These are phyloP conservation scores for Saccharomycopsis lassenensis DNA, from an alignment of 805 yeast species.

Conservation along the genomic window DNA sequence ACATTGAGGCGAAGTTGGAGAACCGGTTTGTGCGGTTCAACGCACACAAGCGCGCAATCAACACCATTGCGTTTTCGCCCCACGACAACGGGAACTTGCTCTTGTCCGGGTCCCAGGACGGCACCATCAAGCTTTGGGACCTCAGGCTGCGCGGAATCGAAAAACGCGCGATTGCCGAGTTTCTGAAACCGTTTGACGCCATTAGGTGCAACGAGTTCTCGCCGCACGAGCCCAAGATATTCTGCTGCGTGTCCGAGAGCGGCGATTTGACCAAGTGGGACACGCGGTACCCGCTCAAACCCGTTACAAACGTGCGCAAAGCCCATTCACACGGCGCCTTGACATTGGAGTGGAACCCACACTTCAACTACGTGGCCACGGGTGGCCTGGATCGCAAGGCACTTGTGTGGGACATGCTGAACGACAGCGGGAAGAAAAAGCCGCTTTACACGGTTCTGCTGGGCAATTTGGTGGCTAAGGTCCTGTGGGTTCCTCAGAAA, in stretches of 20 bases:
- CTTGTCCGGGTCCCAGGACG: conserved; percentile 70
- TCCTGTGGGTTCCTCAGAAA: conserved; percentile 55
- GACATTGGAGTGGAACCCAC: conserved; percentile 82
- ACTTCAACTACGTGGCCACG: conserved; percentile 66
- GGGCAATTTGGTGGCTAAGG: conserved; percentile 70
- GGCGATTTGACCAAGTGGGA: conserved; percentile 88
- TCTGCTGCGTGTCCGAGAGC: conserved; percentile 78
- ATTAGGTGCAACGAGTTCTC: conserved; percentile 45
- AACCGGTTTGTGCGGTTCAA: conserved; percentile 23
- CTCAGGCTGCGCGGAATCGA: conserved; percentile 40
- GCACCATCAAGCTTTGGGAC: conserved; percentile 70
- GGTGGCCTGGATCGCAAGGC: conserved; percentile 88
- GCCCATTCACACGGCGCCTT: conserved; percentile 91
- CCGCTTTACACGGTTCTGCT: conserved; percentile 70
- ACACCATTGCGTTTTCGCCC: conserved; percentile 32
- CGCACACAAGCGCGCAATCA: conserved; percentile 38
- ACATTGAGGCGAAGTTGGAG: conserved; percentile 23
- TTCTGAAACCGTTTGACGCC: conserved; percentile 12
- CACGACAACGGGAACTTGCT: conserved; percentile 27
- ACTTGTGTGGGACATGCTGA: conserved; percentile 60
- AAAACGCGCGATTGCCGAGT: conserved; percentile 24
- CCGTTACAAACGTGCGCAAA: conserved; percentile 45
- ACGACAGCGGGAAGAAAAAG: conserved; percentile 26
- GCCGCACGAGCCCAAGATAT: conserved; percentile 39
- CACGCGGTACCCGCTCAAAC: conserved; percentile 49